Evolutionary conservation across 176 grass and related monocot species (phyloP).

Genomic region (Dendrocalamus sinicus): DNA sequence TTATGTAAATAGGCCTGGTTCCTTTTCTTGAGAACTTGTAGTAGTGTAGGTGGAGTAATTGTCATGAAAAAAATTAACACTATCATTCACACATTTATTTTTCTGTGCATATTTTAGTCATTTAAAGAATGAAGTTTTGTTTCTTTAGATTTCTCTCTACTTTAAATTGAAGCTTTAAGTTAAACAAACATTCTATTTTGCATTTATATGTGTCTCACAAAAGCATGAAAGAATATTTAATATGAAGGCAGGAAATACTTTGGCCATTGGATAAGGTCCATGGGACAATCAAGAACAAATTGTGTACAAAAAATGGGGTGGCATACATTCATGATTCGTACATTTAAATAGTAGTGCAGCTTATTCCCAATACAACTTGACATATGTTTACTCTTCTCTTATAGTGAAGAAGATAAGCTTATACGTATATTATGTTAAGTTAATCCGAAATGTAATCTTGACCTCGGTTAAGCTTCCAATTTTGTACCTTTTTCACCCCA

Average conservation of each 20-base stretch:
- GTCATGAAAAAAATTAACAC: no score
- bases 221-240: conserved; percentile 21
- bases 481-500: not conserved
- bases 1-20: no score
- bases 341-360: not conserved
- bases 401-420: conserved; percentile 15
- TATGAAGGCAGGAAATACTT: not conserved
- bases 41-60: no score
- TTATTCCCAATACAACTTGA: not conserved
- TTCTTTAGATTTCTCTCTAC: no score
- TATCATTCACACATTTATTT: no score
- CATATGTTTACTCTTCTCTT: not conserved
- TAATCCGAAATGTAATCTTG: not conserved
- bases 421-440: not conserved
- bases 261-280: conserved; percentile 4
- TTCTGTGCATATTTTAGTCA: no score
- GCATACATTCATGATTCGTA: not conserved
- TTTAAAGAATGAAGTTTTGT: no score
- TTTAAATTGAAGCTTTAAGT: no score
- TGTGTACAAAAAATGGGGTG: not conserved
- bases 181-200: not conserved
- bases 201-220: not conserved
- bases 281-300: not conserved
- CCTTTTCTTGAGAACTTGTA: no score
- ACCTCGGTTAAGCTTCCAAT: not conserved